Conservation (phyloP, 2,329 filamentous ascomycete genomes). For the Dactylellina leptospora region DNA sequence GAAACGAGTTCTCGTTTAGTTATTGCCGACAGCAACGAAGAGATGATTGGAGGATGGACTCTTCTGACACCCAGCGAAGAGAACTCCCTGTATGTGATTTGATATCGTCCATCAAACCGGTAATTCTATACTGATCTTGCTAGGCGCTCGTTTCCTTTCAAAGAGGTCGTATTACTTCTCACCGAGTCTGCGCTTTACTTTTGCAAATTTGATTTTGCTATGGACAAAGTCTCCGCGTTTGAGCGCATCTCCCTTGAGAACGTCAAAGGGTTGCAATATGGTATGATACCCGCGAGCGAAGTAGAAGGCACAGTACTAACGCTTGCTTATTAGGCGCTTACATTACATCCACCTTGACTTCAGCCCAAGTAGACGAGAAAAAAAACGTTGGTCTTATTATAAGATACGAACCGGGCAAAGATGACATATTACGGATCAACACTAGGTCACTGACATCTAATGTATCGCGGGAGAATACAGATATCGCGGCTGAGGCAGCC, state of each 20-base stretch:
- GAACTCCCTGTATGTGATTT: slow-evolving; percentile 57
- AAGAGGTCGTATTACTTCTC: slow-evolving; percentile 86
- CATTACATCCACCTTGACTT: slow-evolving; percentile 84
- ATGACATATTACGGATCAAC: slow-evolving; percentile 79
- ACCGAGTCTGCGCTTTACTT: slow-evolving; percentile 87
- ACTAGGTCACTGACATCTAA: slow-evolving; percentile 77
- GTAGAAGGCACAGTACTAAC: no score
- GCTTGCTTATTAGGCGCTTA: slow-evolving; percentile 68
- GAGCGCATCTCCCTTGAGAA: slow-evolving; percentile 82
- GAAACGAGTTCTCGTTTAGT: slow-evolving; percentile 88
- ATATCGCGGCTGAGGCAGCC: slow-evolving; percentile 54
- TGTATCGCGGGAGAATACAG: slow-evolving; percentile 54
- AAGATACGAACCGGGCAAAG: slow-evolving; percentile 74
- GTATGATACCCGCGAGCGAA: no score
- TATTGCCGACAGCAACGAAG: slow-evolving; percentile 81
- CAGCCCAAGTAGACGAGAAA: slow-evolving; percentile 76
- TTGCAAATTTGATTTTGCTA: slow-evolving; percentile 91
- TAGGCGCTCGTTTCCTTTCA: slow-evolving; percentile 75
- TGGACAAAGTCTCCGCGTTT: slow-evolving; percentile 92
- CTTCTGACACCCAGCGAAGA: slow-evolving; percentile 75
- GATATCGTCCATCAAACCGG: no score
- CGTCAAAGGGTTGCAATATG: slow-evolving; percentile 76
- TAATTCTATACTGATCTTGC: slow-evolving; percentile 59
- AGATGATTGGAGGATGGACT: slow-evolving; percentile 89
- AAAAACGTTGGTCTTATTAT: slow-evolving; percentile 87